A percentile compares a stretch with the other conserved stretches of the same genome.
phyloP scores from a whole-genome alignment of 495 filamentous ascomycete genomes.

The Aspergillus steynii region DNA sequence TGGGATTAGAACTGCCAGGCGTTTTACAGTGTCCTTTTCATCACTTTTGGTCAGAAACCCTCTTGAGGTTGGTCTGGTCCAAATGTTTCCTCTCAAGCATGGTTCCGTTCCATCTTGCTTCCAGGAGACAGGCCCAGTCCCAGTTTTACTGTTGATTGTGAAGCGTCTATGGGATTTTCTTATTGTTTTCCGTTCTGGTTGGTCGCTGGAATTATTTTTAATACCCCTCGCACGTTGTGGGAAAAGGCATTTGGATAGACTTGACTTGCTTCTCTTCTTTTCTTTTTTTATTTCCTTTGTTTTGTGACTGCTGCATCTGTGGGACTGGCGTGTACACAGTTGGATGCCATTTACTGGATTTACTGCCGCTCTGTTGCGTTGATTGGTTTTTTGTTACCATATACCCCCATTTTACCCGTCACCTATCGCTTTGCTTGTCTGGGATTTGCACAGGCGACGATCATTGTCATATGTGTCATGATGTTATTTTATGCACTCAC shows the following conservation, averaged over 20 bases:
- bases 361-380: constrained; percentile 1
- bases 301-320: constrained; percentile 2
- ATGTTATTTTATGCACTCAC: constrained; percentile 12
- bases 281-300: constrained; percentile 4
- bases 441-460: constrained; percentile 7
- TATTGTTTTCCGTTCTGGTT: constrained; percentile 15
- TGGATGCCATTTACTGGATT: constrained; percentile 4
- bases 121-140: constrained; percentile 14
- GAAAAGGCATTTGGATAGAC: constrained; percentile 30
- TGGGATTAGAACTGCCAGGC: constrained; percentile 29
- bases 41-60: constrained; percentile 10
- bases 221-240: constrained; percentile 28
- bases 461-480: constrained; percentile 11
- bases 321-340: constrained; percentile 4
- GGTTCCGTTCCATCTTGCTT: constrained; percentile 10
- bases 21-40: constrained; percentile 21
- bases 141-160: constrained; percentile 13
- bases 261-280: constrained; percentile 4
- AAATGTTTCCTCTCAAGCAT: constrained; percentile 13
- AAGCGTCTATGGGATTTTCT: constrained; percentile 15
- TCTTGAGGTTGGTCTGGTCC: constrained; percentile 8
- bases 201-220: constrained; percentile 21
- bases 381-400: constrained; percentile 9
- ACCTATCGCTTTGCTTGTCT: constrained; percentile 8
- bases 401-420: constrained; percentile 16